Conservation (phyloP, 139 green algal species). For the Tetradesmus lagerheimii region DNA sequence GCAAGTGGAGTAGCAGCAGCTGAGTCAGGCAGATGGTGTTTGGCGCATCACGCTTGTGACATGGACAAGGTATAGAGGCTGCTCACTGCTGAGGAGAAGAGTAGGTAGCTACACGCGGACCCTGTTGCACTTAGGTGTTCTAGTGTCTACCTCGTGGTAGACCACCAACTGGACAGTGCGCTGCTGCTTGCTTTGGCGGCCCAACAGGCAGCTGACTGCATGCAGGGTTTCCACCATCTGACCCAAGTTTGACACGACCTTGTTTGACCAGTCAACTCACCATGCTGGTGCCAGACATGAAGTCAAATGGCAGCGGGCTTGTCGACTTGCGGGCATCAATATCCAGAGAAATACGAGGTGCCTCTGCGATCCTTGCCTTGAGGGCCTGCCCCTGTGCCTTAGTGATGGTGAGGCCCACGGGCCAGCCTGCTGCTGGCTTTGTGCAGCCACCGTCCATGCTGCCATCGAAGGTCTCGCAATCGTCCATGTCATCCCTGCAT, state of each 20-base stretch:
- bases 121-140: no score
- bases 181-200: no score
- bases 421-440: neutral
- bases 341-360: neutral
- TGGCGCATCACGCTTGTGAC: no score
- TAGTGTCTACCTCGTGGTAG: no score
- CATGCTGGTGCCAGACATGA: slow-evolving; percentile 29
- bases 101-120: no score
- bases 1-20: no score
- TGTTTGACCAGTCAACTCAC: neutral
- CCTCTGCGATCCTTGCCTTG: neutral
- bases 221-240: neutral
- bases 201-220: neutral
- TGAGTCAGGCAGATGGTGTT: no score
- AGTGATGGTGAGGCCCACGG: neutral
- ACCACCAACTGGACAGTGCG: no score
- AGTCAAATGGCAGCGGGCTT: neutral
- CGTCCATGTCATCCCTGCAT: neutral
- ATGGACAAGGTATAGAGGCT: no score
- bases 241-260: neutral
- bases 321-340: neutral
- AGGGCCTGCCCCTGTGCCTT: neutral
- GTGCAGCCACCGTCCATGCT: slow-evolving; percentile 10
- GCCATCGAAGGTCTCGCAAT: slow-evolving; percentile 25
- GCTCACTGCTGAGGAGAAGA: no score